Conservation (phyloP, 176 grass and related monocot species). For the Triticum urartu region DNA sequence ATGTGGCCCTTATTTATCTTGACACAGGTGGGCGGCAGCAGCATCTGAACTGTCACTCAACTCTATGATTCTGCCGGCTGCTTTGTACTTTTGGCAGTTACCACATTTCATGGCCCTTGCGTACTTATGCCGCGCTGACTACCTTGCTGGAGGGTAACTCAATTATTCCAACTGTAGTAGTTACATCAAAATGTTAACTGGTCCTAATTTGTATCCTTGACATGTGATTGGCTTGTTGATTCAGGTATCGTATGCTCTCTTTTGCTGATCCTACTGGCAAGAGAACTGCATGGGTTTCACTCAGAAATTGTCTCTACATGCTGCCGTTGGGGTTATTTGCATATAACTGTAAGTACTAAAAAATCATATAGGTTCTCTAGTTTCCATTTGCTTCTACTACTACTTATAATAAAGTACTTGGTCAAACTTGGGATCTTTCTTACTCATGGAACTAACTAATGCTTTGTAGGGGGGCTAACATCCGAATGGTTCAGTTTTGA, state of each 20-base stretch:
- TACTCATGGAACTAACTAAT: too few relatives aligned
- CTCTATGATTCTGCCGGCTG: slow-evolving; percentile 87
- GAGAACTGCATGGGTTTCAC: slow-evolving; percentile 85
- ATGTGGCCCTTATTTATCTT: not conserved
- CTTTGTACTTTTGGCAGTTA: slow-evolving; percentile 95
- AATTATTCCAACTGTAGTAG: slow-evolving; percentile 13
- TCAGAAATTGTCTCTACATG: slow-evolving; percentile 94
- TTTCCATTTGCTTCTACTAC: not conserved
- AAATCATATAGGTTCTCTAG: slow-evolving; percentile 6
- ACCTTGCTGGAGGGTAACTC: slow-evolving; percentile 90
- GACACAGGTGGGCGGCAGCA: slow-evolving; percentile 78
- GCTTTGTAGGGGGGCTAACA: slow-evolving; percentile 74
- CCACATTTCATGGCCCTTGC: slow-evolving; percentile 99
- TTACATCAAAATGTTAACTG: not conserved
- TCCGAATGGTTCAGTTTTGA: slow-evolving; percentile 88
- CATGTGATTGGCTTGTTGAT: slow-evolving; percentile 27
- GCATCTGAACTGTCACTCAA: slow-evolving; percentile 73
- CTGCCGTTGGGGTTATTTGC: slow-evolving; percentile 84
- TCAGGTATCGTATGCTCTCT: slow-evolving; percentile 71
- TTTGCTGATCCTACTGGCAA: slow-evolving; percentile 78
- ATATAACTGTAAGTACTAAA: slow-evolving; percentile 68
- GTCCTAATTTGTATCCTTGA: slow-evolving; percentile 3
- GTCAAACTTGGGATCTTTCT: slow-evolving; percentile 19
- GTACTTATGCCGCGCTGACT: slow-evolving; percentile 85
- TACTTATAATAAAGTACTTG: not conserved